Base-by-base conservation (phyloP, 805 yeast genomes). In the Kluyveromyces aestuarii region DNA sequence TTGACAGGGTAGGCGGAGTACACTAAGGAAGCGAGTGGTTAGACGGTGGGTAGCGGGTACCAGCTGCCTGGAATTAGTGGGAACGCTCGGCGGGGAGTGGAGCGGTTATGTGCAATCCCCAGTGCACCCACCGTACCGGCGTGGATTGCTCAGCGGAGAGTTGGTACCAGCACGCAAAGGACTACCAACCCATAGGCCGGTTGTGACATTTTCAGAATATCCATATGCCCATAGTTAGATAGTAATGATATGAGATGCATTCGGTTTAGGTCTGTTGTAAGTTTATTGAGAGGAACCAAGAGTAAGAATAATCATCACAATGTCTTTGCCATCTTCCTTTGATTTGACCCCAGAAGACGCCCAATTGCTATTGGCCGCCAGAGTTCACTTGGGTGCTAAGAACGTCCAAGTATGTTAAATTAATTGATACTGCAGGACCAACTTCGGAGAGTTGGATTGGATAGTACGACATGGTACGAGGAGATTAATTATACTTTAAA, bases 351-450 rank as follows among this genome's bases (percentile, higher is more conserved):
- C 89, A 76, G 96, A 88, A 80, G 97, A 90, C 79, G 95, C 96
- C 79, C 93, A 93, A 82, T 87, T 91, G 74, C 82, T 93, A 77
- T 84, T 93, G 80, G 98, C 99, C 75, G 99, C 99, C 75, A 91
- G 91, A 88, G 87, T 84, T 70, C 99, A 93, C 82, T 85, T 93
- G 75, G 99, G 99, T 77, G 84, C 98, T 74, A 93, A 93, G 88
- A 93, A 93, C 88, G 95, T 91, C 75, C 97, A 90, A 81, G 95
- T 86, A 83, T 77, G 90, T 81, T 66, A 54, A 44, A 18, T 18
- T 21, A 27, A 25, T 30, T 30, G 35, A 30, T 30, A 11, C 35
- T 30, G 7, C 35, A 30, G 35, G 35, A 30, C 14, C 11, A 30
- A 30, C 18, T 21, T 36, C 17, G 19, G 13, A 18, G 19, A 13